phyloP scores from a whole-genome alignment of 345 rosid genomes.

The Populus pruinosa region DNA sequence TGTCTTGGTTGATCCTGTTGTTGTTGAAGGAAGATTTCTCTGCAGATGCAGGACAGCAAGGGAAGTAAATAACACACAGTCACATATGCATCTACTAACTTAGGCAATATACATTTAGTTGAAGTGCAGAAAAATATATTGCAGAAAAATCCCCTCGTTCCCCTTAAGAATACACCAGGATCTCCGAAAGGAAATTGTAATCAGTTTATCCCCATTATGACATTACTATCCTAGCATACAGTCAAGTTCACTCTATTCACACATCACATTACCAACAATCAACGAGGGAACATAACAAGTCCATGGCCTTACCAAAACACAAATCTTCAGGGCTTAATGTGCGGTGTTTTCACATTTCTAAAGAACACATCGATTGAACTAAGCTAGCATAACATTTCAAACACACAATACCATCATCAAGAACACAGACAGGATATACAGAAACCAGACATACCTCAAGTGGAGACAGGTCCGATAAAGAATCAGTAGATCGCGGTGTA shows the following conservation, averaged over 20 bases:
- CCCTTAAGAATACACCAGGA: background rate
- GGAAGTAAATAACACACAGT: background rate
- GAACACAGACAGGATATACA: background rate
- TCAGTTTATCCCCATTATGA: background rate
- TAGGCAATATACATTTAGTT: background rate
- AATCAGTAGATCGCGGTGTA: conserved; percentile 39
- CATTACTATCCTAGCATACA: background rate
- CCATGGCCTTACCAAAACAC: background rate
- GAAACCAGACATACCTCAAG: conserved; percentile 52
- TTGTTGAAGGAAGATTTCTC: conserved; percentile 72
- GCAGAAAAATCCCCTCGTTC: background rate
- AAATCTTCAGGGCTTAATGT: background rate
- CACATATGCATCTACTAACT: background rate
- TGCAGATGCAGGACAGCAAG: conserved; percentile 33
- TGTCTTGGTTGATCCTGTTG: conserved; percentile 51
- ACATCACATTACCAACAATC: background rate
- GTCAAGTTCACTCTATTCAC: background rate
- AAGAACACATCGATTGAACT: background rate
- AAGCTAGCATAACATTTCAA: background rate
- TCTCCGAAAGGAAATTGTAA: background rate
- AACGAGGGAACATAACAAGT: too few species aligned
- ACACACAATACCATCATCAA: background rate
- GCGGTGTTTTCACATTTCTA: background rate
- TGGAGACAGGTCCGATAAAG: conserved; percentile 68
- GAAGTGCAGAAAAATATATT: background rate